phyloP scores from a whole-genome alignment of 1,284 basidiomycete species.

The Ceratobasidium sp. region DNA sequence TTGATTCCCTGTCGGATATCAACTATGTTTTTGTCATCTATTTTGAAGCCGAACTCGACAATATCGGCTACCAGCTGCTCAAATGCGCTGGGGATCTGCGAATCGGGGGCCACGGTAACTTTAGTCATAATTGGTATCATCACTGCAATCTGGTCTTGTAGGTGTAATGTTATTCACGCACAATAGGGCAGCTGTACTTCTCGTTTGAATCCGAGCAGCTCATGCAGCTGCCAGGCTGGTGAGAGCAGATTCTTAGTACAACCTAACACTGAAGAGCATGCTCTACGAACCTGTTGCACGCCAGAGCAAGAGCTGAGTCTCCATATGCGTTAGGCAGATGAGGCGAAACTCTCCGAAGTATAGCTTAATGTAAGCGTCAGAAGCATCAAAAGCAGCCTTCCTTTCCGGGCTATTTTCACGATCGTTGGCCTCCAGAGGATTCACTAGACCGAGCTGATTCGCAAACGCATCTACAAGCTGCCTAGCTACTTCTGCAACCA shows the following conservation, averaged over 20 bases:
- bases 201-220: neutral
- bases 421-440: no score
- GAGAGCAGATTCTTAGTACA: neutral
- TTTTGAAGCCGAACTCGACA: neutral
- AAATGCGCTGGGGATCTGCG: neutral
- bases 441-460: no score
- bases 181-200: slow-evolving; percentile 18
- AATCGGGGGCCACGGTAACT: slow-evolving; percentile 2
- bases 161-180: neutral
- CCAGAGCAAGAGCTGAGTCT: slow-evolving; percentile 3
- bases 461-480: no score
- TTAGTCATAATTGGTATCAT: neutral
- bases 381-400: no score
- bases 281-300: slow-evolving; percentile 10
- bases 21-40: neutral
- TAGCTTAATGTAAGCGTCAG: neutral
- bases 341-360: slow-evolving; percentile 16
- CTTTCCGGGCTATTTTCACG: no score
- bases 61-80: neutral
- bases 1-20: neutral
- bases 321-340: neutral
- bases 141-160: no score
- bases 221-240: slow-evolving; percentile 16
- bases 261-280: neutral
- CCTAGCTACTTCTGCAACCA: no score